Evolutionary conservation across 768 basidiomycete species (phyloP), one percentile per base, ranked within the genome.

Genomic region (Clathrus columnatus): DNA sequence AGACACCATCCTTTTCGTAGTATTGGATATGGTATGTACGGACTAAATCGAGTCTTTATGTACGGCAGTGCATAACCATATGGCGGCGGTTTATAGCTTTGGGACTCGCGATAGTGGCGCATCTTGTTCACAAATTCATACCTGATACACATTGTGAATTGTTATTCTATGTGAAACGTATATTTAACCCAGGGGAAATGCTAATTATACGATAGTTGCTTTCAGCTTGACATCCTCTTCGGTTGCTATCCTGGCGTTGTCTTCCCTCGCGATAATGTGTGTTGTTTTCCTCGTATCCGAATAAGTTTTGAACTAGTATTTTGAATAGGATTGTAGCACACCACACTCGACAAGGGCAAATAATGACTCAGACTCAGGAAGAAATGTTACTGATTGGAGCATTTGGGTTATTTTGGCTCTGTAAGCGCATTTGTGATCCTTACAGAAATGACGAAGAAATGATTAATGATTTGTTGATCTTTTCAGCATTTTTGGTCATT

Each of bases 381-480:
- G 86, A 91, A 63, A 75, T 81, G 68, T 70, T 85, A 18, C 63
- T 91, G 67, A 84, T 91, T 58, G 81, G 73, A 5, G 82, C 83
- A 2, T 75, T 89, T 55, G 86, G 82, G 10, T 69, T 89, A 56
- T 79, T 86, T 64, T 90, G 85, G 85, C 72, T 89, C 49, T 85
- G 88, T 88, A 65, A 65, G 80, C 70, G 29, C n/a, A 49, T 29
- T 17, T 44, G 16, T 32, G 47, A n/a, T n/a, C n/a, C n/a, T n/a
- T n/a, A n/a, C n/a, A n/a, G n/a, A n/a, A n/a, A n/a, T n/a, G n/a
- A n/a, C n/a, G n/a, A n/a, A n/a, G n/a, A n/a, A n/a, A n/a, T n/a
- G n/a, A n/a, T n/a, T 52, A 3, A 8, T 48, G 18, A 26, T 11
- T 28, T 48, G 26, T 29, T 20, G 16, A 27, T 26, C 26, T 32